These are phyloP conservation scores for Aspergillus avenaceus DNA, from an alignment of 495 filamentous ascomycete species.

Conservation along the genomic window DNA sequence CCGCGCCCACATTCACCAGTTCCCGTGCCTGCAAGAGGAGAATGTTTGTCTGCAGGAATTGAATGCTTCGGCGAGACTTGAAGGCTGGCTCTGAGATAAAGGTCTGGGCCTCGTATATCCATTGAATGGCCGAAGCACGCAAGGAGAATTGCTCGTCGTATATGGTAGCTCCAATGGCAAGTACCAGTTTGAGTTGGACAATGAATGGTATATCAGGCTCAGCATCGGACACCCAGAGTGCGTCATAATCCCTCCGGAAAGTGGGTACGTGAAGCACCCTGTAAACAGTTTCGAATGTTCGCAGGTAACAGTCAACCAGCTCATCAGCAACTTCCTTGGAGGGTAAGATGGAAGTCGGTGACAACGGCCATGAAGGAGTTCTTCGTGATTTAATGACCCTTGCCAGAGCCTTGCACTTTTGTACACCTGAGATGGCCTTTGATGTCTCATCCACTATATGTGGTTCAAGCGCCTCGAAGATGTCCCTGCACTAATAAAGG, in stretches of 20 bases:
- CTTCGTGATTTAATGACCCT: conserved; percentile 41
- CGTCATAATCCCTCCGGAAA: conserved; percentile 42
- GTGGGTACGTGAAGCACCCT: conserved; percentile 57
- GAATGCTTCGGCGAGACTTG: conserved; percentile 43
- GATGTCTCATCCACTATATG: conserved; percentile 34
- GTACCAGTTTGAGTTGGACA: conserved; percentile 47
- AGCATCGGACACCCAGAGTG: conserved; percentile 20
- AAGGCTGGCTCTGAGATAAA: conserved; percentile 50
- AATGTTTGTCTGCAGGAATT: conserved; percentile 44
- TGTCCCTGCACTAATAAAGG: conserved; percentile 31
- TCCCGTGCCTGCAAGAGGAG: conserved; percentile 47
- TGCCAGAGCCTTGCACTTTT: conserved; percentile 44
- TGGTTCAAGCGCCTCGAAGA: conserved; percentile 36
- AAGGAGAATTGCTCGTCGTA: conserved; percentile 31
- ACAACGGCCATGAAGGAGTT: conserved; percentile 36
- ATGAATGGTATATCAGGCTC: conserved; percentile 22
- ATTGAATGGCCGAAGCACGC: conserved; percentile 35
- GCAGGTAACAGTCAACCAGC: conserved; percentile 36
- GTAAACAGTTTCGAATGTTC: conserved; percentile 42
- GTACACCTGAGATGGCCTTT: conserved; percentile 24
- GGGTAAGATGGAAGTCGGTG: conserved; percentile 33
- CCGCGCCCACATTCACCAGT: conserved; percentile 39
- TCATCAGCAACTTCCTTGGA: conserved; percentile 37
- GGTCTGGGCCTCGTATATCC: conserved; percentile 49
- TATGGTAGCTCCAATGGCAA: conserved; percentile 45